phyloP scores from a whole-genome alignment of 2,329 filamentous ascomycete genomes.

The Aspergillaceae sp. region DNA sequence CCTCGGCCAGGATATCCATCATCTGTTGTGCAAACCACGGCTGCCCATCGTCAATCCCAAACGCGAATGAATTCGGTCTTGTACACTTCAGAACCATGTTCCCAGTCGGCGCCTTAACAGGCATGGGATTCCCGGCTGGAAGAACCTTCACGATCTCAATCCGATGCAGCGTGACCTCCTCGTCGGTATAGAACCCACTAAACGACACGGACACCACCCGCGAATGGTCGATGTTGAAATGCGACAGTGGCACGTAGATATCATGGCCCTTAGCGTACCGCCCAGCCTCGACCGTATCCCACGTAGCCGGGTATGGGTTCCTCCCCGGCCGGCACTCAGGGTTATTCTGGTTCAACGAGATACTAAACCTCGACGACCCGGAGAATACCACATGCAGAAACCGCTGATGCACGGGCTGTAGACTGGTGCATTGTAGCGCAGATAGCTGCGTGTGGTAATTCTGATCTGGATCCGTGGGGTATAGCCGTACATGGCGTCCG shows the following conservation, averaged over 20 bases:
- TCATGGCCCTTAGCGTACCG: conserved; percentile 49
- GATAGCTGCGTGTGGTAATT: conserved; percentile 53
- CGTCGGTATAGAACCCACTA: conserved; percentile 53
- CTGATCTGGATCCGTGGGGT: conserved; percentile 52
- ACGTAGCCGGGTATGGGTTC: conserved; percentile 57
- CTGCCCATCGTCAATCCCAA: conserved; percentile 62
- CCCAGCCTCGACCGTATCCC: conserved; percentile 57
- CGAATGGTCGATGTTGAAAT: conserved; percentile 55
- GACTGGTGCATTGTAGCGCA: conserved; percentile 46
- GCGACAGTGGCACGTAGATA: conserved; percentile 59
- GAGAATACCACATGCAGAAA: conserved; percentile 59
- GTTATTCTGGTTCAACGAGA: conserved; percentile 61
- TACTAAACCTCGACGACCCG: conserved; percentile 54
- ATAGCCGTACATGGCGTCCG: conserved; percentile 42
- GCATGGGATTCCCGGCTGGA: conserved; percentile 45
- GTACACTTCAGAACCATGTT: conserved; percentile 56
- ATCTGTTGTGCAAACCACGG: conserved; percentile 53
- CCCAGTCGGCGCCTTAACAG: conserved; percentile 53
- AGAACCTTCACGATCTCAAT: conserved; percentile 54
- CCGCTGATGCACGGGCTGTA: conserved; percentile 46
- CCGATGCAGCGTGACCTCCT: conserved; percentile 44
- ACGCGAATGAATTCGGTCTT: conserved; percentile 61
- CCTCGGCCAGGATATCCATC: conserved; percentile 53
- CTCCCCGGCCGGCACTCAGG: conserved; percentile 46
- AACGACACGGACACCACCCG: conserved; percentile 53